phyloP scores from a whole-genome alignment of 2,329 filamentous ascomycete genomes.

The Pseudogymnoascus sp. region DNA sequence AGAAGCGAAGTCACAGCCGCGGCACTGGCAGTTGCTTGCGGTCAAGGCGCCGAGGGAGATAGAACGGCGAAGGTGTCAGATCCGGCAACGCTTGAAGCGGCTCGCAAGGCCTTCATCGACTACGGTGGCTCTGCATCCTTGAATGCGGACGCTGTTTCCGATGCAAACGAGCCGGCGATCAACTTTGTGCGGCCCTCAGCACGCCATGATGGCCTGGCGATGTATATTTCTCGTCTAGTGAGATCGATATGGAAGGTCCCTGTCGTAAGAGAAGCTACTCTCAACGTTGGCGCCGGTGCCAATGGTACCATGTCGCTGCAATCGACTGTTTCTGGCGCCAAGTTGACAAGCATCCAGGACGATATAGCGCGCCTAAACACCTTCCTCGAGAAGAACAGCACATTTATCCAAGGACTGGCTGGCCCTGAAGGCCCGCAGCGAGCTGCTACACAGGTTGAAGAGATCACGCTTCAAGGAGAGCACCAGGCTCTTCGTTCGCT shows the following conservation, averaged over 20 bases:
- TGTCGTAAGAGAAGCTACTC: constrained; percentile 49
- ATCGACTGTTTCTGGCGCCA: constrained; percentile 58
- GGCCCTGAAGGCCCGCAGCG: constrained; percentile 78
- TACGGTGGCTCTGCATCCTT: constrained; percentile 81
- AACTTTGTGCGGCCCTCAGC: constrained; percentile 84
- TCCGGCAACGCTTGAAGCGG: constrained; percentile 75
- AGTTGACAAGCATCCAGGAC: constrained; percentile 69
- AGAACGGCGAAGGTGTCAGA: constrained; percentile 66
- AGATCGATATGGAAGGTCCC: constrained; percentile 78
- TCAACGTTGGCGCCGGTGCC: constrained; percentile 26
- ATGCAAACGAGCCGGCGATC: constrained; percentile 54
- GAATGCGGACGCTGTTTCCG: constrained; percentile 63
- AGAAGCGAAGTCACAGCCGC: constrained; percentile 83
- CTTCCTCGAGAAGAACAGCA: constrained; percentile 81
- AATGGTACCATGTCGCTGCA: constrained; percentile 54
- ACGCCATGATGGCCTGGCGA: constrained; percentile 75
- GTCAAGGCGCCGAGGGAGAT: constrained; percentile 76
- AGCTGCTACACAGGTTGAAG: constrained; percentile 75
- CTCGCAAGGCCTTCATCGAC: constrained; percentile 81
- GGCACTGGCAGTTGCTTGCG: constrained; percentile 87
- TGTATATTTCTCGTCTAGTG: constrained; percentile 83
- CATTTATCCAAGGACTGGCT: constrained; percentile 87
- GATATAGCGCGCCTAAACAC: constrained; percentile 69
- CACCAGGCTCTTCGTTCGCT: constrained; percentile 86
- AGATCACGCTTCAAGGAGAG: constrained; percentile 85